A percentile compares a stretch with the other conserved stretches of the same genome.
Evolutionary conservation across 2,329 filamentous ascomycete species (phyloP).

Genomic region (Cercospora zeae-maydis): DNA sequence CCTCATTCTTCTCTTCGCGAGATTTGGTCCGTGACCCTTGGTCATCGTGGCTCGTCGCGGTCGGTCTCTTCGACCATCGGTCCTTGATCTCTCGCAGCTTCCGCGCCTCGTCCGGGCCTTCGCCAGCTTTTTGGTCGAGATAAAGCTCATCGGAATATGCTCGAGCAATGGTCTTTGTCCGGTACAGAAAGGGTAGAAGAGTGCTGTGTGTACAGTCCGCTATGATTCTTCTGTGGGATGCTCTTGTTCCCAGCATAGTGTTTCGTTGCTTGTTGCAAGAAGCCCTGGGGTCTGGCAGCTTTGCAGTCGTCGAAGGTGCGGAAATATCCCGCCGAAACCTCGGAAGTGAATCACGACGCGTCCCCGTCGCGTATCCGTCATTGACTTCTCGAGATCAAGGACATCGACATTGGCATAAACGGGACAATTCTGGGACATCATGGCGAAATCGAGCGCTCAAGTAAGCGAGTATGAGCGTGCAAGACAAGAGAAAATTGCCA

Average conservation of each 20-base stretch:
- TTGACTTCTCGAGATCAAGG: slow-evolving; percentile 7
- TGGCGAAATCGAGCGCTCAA: slow-evolving; percentile 15
- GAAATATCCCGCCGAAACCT: neutral
- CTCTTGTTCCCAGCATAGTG: slow-evolving; percentile 1
- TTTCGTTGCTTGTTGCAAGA: neutral
- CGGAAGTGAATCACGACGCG: slow-evolving; percentile 3
- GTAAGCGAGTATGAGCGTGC: slow-evolving; percentile 86
- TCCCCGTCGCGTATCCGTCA: slow-evolving; percentile 18
- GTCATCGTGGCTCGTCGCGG: neutral
- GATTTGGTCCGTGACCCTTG: neutral
- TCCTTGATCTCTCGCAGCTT: slow-evolving; percentile 7
- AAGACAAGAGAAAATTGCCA: slow-evolving; percentile 79
- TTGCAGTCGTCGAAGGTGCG: neutral
- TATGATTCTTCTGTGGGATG: neutral
- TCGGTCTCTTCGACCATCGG: slow-evolving; percentile 2
- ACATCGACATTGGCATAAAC: neutral
- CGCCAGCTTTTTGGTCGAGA: slow-evolving; percentile 1
- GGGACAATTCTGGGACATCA: neutral
- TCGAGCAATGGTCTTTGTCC: slow-evolving; percentile 30
- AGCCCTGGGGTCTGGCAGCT: neutral
- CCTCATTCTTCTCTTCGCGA: neutral
- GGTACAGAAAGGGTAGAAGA: slow-evolving; percentile 33
- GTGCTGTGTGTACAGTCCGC: neutral
- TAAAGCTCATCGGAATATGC: slow-evolving; percentile 8
- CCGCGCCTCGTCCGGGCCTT: slow-evolving; percentile 1